Evolutionary conservation across 2,329 filamentous ascomycete genomes (phyloP).

Genomic region (Fusarium luffae): DNA sequence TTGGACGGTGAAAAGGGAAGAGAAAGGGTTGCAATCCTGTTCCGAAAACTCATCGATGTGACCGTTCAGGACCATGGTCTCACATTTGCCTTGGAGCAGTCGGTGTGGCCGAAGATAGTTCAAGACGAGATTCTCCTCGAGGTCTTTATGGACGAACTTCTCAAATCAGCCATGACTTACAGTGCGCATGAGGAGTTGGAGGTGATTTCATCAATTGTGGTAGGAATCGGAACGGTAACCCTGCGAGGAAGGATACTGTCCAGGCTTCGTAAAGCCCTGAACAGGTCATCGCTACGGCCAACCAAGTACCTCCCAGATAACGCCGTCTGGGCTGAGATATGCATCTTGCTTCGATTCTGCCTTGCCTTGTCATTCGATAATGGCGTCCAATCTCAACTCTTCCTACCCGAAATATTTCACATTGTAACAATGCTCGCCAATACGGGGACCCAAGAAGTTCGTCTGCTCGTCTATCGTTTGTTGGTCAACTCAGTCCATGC

Average conservation of each 20-base stretch:
- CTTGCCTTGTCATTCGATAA: conserved; percentile 75
- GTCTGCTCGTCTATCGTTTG: conserved; percentile 70
- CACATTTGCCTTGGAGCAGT: conserved; percentile 70
- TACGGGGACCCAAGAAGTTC: conserved; percentile 67
- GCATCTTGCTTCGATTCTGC: conserved; percentile 73
- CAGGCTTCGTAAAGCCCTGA: conserved; percentile 73
- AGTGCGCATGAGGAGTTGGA: conserved; percentile 70
- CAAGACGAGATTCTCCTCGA: conserved; percentile 74
- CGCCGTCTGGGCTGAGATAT: conserved; percentile 75
- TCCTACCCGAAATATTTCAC: conserved; percentile 76
- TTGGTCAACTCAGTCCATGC: conserved; percentile 76
- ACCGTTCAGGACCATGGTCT: conserved; percentile 70
- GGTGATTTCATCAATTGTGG: conserved; percentile 70
- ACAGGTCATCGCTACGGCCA: conserved; percentile 73
- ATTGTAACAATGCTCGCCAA: conserved; percentile 77
- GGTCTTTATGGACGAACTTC: conserved; percentile 73
- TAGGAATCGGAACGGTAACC: conserved; percentile 72
- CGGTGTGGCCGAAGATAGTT: conserved; percentile 72
- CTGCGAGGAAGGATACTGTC: conserved; percentile 73
- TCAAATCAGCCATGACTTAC: conserved; percentile 70
- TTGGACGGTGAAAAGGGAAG: conserved; percentile 72
- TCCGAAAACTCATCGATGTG: conserved; percentile 74
- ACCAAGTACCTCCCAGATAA: conserved; percentile 74
- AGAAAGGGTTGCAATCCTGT: conserved; percentile 72
- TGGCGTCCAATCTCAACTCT: conserved; percentile 74